phyloP scores from a whole-genome alignment of 2,329 filamentous ascomycete genomes.

The Neofusicoccum laricinum region DNA sequence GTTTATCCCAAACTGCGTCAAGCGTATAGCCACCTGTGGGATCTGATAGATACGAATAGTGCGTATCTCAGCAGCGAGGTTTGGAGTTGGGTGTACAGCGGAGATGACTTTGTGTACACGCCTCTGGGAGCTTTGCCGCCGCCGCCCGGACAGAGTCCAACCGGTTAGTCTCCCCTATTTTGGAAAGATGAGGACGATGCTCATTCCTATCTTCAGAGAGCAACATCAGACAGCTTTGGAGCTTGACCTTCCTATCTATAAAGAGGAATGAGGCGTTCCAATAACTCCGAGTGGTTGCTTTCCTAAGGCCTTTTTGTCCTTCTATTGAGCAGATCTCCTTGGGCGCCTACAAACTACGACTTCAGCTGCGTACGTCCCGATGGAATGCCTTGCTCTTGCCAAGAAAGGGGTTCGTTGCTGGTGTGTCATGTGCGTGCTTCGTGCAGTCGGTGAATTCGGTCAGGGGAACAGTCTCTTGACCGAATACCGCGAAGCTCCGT shows the following conservation, averaged over 20 bases:
- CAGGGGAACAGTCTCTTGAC: not conserved
- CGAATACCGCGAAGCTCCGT: no score
- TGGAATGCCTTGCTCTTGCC: not conserved
- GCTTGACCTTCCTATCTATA: slow-evolving; percentile 57
- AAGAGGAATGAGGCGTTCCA: slow-evolving; percentile 34
- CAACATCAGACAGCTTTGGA: slow-evolving; percentile 58
- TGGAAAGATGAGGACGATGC: not conserved
- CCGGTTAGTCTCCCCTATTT: not conserved
- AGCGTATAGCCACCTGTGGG: slow-evolving; percentile 62
- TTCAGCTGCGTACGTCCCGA: not conserved
- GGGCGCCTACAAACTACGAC: not conserved
- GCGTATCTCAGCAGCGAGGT: slow-evolving; percentile 56
- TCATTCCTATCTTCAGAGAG: slow-evolving; percentile 38
- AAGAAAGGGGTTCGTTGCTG: not conserved
- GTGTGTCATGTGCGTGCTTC: not conserved
- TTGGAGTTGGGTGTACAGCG: slow-evolving; percentile 60
- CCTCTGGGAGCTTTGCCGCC: slow-evolving; percentile 53
- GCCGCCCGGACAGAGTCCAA: slow-evolving; percentile 38
- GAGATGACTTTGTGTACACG: slow-evolving; percentile 47
- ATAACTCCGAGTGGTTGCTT: not conserved
- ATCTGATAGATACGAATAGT: slow-evolving; percentile 56
- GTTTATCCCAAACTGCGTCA: slow-evolving; percentile 45
- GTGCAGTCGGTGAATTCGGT: not conserved
- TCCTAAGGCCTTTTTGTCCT: not conserved
- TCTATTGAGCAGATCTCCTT: not conserved